phyloP scores from a whole-genome alignment of 768 basidiomycete genomes.

The Amanita fuliginea region DNA sequence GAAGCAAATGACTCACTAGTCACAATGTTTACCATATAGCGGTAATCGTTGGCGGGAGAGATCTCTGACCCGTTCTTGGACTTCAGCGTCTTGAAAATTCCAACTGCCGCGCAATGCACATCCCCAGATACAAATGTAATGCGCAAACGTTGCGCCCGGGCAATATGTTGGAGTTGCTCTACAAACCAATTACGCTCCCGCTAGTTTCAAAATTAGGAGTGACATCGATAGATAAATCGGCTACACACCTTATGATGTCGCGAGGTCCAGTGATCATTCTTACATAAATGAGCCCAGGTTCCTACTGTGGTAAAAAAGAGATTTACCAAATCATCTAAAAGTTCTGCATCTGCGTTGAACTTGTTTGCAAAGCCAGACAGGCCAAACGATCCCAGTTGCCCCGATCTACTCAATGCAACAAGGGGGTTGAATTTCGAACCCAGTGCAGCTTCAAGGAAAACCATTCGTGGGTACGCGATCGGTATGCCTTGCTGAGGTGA shows the following conservation, averaged over 20 bases:
- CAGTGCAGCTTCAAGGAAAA: conserved; percentile 72
- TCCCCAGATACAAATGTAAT: conserved; percentile 89
- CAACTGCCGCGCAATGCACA: conserved; percentile 86
- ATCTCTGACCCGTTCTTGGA: conserved; percentile 36
- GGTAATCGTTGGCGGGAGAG: conserved; percentile 49
- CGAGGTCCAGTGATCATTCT: conserved; percentile 93
- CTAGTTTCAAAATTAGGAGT: conserved; percentile 24
- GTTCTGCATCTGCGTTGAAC: conserved; percentile 86
- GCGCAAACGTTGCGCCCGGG: conserved; percentile 49
- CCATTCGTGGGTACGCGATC: conserved; percentile 90
- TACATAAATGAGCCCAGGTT: not conserved
- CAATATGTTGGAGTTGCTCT: conserved; percentile 64
- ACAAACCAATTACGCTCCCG: conserved; percentile 88
- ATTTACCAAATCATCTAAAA: conserved; percentile 82
- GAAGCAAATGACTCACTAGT: conserved; percentile 42
- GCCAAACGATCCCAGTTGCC: conserved; percentile 36
- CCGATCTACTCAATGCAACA: conserved; percentile 58
- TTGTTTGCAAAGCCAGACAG: conserved; percentile 78
- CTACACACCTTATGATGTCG: conserved; percentile 56
- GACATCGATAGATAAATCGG: not conserved
- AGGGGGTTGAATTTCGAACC: conserved; percentile 82
- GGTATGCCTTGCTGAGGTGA: conserved; percentile 42
- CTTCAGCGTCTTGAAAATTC: conserved; percentile 59
- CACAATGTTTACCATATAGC: conserved; percentile 88
- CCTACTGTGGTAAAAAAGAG: not conserved